A percentile compares a stretch with the other conserved stretches of the same genome.
Conservation (phyloP, 202 grass and related monocot genomes). For the Saccharum hybrid region DNA sequence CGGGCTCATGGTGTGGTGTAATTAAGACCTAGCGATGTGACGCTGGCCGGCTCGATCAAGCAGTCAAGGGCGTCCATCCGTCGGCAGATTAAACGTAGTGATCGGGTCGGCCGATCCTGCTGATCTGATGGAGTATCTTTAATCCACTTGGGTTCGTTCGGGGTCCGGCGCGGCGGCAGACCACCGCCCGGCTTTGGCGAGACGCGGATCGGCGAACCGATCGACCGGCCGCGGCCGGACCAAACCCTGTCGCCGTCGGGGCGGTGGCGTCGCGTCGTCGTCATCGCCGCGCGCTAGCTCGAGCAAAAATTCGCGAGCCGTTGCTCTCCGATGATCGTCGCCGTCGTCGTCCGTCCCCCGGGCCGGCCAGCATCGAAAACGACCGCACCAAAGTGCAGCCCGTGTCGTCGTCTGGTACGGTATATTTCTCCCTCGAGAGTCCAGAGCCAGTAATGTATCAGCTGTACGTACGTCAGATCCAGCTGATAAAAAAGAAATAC, state of each 20-base stretch:
- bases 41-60: too few species aligned
- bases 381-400: background rate
- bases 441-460: background rate
- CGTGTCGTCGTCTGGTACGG: background rate
- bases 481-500: background rate
- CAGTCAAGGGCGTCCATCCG: background rate
- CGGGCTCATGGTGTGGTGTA: too few species aligned
- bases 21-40: too few species aligned
- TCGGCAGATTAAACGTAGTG: background rate
- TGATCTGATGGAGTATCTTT: constrained; percentile 8
- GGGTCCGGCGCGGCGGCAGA: too few species aligned
- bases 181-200: background rate
- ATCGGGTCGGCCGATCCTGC: background rate
- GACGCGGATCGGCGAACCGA: constrained; percentile 38
- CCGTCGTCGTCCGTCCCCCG: background rate
- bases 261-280: background rate
- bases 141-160: background rate
- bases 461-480: background rate
- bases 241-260: constrained; percentile 19
- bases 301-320: background rate
- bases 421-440: background rate
- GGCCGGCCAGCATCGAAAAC: constrained; percentile 24
- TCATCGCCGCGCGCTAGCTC: background rate
- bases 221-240: background rate
- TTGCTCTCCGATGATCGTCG: constrained; percentile 17